Conservation (phyloP, 352 stramenopile species). For the Globisporangium rhizosaccharum region DNA sequence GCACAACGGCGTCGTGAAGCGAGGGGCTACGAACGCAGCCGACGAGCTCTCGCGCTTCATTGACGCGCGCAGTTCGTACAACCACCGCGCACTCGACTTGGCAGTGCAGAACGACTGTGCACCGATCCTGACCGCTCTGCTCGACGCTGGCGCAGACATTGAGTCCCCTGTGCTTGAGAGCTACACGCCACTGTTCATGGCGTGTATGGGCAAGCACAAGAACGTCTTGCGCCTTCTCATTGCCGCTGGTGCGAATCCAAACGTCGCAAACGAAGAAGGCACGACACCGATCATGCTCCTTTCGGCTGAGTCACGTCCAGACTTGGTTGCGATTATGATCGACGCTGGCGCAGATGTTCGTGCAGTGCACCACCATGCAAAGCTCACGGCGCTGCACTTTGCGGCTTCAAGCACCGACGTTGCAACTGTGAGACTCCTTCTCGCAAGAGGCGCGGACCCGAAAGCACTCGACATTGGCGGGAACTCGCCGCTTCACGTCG, state of each 20-base stretch:
- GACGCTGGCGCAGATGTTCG: neutral
- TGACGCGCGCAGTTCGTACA: neutral
- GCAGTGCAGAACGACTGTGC: neutral
- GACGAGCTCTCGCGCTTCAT: neutral
- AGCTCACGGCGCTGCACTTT: neutral
- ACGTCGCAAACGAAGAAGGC: neutral
- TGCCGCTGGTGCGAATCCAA: neutral
- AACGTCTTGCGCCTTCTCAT: neutral
- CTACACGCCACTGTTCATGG: neutral
- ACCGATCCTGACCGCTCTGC: neutral
- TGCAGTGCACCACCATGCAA: neutral
- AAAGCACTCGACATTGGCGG: neutral
- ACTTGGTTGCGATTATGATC: neutral
- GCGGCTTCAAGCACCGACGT: neutral
- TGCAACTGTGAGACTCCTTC: neutral
- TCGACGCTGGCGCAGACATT: constrained; percentile 1
- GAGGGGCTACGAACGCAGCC: neutral
- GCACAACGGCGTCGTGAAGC: neutral
- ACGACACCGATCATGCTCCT: neutral
- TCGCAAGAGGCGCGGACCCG: neutral
- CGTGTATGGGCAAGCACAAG: neutral
- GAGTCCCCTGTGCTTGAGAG: neutral
- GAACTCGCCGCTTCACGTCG: neutral
- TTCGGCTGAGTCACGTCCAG: neutral
- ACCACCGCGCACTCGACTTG: neutral